Evolutionary conservation across 2,329 filamentous ascomycete species (phyloP), one percentile per base, ranked within the genome.

Genomic region (Ceratocystiopsis minuta): DNA sequence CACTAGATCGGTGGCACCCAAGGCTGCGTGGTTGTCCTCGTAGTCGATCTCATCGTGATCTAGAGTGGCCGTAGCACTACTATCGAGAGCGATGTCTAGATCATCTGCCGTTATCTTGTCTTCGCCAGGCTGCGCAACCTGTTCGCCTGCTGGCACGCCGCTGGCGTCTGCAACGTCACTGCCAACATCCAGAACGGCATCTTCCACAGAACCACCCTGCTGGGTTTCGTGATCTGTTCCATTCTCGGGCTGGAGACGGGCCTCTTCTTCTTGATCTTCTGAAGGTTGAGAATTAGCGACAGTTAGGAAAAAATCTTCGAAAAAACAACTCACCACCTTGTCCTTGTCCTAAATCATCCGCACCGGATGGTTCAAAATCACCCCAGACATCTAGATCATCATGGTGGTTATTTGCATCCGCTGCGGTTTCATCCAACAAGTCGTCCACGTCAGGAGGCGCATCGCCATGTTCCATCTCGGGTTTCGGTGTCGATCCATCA

Each of bases 11-110:
- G 32, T 52, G 20, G 45, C 45, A 3, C 17, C 31, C 14, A 28
- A 2, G 24, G 18, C 24, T 9, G 34, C n/a, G 18, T 39, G 42
- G 14, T 34, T 43, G 33, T 54, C 50, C 11, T 54, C 53, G 35
- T 56, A 55, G 41, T 62, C 57, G 40, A 61, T 52, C 43, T 63
- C 60, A 38, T 67, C 60, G 32, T 55, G 52, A 34, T 55, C 51
- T 16, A 59, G 38, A 6, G 56, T 60, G 2, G 49, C 52, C 7
- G 53, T 56, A 11, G 52, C 51, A 34, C 57, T 59, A 7, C 45
- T 43, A 2, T 16, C 42, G 2, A 46, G 41, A 0, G 45, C 41
- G 3, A 28, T 24, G 1, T 44, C 39, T 12, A 17, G 13, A 13
- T 45, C 41, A 3, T 44, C 41, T 4, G 16, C 38, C 1, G 34